Base-by-base conservation (phyloP, 495 filamentous ascomycete genomes). In the Xylaria longipes region DNA sequence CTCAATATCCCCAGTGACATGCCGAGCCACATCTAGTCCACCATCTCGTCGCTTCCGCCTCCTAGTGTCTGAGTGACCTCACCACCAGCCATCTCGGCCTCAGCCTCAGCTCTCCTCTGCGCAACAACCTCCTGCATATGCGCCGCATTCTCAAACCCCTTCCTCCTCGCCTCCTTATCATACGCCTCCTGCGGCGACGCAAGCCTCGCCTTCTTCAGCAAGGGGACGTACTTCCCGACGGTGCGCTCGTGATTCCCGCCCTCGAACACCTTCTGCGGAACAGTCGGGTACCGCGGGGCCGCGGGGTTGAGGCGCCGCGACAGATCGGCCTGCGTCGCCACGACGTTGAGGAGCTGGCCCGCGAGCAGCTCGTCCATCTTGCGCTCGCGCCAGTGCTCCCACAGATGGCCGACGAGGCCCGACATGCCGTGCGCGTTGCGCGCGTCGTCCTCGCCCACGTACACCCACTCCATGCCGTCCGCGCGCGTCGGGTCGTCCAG, bases 281-380 rank as follows among this genome's bases (percentile, higher is more conserved):
- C 54, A 5, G 68, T 46, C 33, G 77, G 72, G 72, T 81, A 74
- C 39, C 35, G 72, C 74, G 4, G 72, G 43, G 72, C 73, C 52
- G 48, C 52, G 3, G 61, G 62, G 69, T 75, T 62, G 25, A 25
- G 58, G 11, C 69, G 65, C 17, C 73, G 68, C 62, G 66, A 69
- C 37, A 79, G 69, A 29, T 84, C 77, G 3, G 88, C 86, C 75
- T 90, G 89, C 12, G 73, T 79, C 29, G 89, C 83, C 12, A 91
- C 84, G 50, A 90, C 68, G 71, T 91, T 87, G 52, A 97, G 78
- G 72, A 98, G 81, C 33, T 84, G 85, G 62, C 87, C 87, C 0
- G 92, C 89, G 57, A 98, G 81, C 39, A 97, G 82, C 84, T 97
- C 95, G 74, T 97, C 94, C 58, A 99, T 92, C 85, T 97, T 97